Evolutionary conservation across 352 stramenopile genomes (phyloP).

Genomic region (Pythium pyrilobum): DNA sequence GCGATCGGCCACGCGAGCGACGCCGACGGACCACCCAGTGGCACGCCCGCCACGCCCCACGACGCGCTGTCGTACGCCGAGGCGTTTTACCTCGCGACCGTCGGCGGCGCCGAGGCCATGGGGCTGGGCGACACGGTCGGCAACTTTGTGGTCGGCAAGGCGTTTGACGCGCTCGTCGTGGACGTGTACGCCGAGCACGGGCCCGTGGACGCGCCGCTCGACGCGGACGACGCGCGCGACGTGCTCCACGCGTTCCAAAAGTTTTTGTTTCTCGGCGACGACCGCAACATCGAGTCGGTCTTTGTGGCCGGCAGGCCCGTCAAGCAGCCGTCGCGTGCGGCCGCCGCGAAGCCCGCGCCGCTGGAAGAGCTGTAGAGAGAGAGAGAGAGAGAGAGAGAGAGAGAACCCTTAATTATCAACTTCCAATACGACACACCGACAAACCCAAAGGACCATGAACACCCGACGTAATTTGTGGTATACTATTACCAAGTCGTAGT

Average conservation of each 20-base stretch:
- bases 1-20: constrained; percentile 59
- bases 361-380: not conserved
- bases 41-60: constrained; percentile 10
- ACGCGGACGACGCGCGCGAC: constrained; percentile 38
- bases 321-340: constrained; percentile 23
- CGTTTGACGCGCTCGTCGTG: constrained; percentile 90
- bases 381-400: too few species aligned
- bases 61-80: constrained; percentile 64
- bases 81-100: constrained; percentile 89
- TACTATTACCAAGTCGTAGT: too few species aligned
- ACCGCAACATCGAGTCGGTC: constrained; percentile 86
- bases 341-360: not conserved
- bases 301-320: constrained; percentile 71
- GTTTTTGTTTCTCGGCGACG: constrained; percentile 87
- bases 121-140: constrained; percentile 78
- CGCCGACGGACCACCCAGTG: constrained; percentile 27
- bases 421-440: too few species aligned
- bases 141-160: constrained; percentile 86
- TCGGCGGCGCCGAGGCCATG: constrained; percentile 79
- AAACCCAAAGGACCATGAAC: too few species aligned
- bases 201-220: constrained; percentile 61
- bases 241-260: constrained; percentile 85
- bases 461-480: too few species aligned
- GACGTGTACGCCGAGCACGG: constrained; percentile 47
- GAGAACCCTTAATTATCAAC: too few species aligned